phyloP scores from a whole-genome alignment of 164 flowering plant species.

The Aristolochia californica region DNA sequence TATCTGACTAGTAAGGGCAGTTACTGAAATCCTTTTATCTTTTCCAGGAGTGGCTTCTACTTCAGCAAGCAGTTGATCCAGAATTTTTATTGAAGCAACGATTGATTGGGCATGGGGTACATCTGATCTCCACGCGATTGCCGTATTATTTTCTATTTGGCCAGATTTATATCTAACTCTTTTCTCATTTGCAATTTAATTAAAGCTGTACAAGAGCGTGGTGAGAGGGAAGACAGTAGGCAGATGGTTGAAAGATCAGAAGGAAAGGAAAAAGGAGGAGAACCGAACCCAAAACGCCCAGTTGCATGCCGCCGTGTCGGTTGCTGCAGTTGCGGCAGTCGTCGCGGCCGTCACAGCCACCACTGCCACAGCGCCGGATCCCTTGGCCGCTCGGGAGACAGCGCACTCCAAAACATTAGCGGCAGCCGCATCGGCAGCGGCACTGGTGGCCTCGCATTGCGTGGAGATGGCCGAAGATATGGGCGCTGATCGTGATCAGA shows the following conservation, averaged over 20 bases:
- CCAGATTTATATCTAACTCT: too few relatives aligned
- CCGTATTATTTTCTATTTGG: too few relatives aligned
- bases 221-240: slow-evolving; percentile 78
- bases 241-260: slow-evolving; percentile 89
- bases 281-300: slow-evolving; percentile 81
- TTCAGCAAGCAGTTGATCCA: slow-evolving; percentile 58
- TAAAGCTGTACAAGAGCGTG: too few relatives aligned
- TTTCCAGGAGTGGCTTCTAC: slow-evolving; percentile 51
- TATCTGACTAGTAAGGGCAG: too few relatives aligned
- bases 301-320: slow-evolving; percentile 87
- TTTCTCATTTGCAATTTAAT: too few relatives aligned
- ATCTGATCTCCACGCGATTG: too few relatives aligned
- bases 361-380: slow-evolving; percentile 51
- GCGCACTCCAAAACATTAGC: slow-evolving; percentile 28
- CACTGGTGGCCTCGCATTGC: slow-evolving; percentile 86
- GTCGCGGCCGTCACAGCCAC: slow-evolving; percentile 93
- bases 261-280: slow-evolving; percentile 92
- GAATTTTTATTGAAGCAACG: slow-evolving; percentile 48
- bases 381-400: slow-evolving; percentile 7
- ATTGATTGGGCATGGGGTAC: slow-evolving; percentile 53
- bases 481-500: slow-evolving; percentile 67
- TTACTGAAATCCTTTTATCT: not conserved
- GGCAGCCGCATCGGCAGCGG: slow-evolving; percentile 84
- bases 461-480: slow-evolving; percentile 75
- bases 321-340: slow-evolving; percentile 90